Evolutionary conservation across 2,329 filamentous ascomycete genomes (phyloP).

Genomic region (Chaetomiaceae sp.): DNA sequence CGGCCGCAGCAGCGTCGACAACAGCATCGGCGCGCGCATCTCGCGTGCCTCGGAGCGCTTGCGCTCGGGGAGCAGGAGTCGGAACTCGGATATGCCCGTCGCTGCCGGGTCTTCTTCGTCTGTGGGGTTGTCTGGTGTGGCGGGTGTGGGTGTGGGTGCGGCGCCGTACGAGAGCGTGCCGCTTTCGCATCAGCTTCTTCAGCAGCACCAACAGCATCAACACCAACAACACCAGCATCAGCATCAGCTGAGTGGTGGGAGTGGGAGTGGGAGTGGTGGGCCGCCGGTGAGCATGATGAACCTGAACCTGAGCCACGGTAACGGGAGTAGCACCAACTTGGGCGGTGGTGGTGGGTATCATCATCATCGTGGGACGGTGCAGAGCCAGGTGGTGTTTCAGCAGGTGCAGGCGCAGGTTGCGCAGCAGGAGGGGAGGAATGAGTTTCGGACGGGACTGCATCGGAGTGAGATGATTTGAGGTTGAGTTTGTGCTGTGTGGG

Average conservation of each 20-base stretch:
- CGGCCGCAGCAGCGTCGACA: slow-evolving; percentile 51
- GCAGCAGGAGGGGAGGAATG: slow-evolving; percentile 29
- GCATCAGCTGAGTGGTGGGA: too few relatives aligned
- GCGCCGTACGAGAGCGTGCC: slow-evolving; percentile 41
- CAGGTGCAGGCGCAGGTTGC: slow-evolving; percentile 22
- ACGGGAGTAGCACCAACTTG: neutral
- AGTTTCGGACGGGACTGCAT: slow-evolving; percentile 48
- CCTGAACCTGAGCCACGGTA: too few relatives aligned
- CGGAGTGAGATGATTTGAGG: slow-evolving; percentile 52
- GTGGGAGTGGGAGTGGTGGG: neutral
- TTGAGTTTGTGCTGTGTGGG: too few relatives aligned
- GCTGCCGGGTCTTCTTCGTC: too few relatives aligned
- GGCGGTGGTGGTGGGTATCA: slow-evolving; percentile 20
- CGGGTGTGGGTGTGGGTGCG: neutral
- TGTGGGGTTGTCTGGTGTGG: too few relatives aligned
- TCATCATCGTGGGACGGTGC: slow-evolving; percentile 1
- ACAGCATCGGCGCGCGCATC: slow-evolving; percentile 49
- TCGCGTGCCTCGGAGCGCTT: slow-evolving; percentile 56
- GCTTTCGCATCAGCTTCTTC: slow-evolving; percentile 31
- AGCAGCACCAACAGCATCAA: slow-evolving; percentile 16
- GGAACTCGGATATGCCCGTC: too few relatives aligned
- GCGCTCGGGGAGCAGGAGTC: slow-evolving; percentile 53
- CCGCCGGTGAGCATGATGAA: neutral
- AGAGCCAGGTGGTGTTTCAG: slow-evolving; percentile 27
- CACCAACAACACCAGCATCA: neutral